Base-by-base conservation (phyloP, 768 basidiomycete species). In the Crassisporium funariophilum region DNA sequence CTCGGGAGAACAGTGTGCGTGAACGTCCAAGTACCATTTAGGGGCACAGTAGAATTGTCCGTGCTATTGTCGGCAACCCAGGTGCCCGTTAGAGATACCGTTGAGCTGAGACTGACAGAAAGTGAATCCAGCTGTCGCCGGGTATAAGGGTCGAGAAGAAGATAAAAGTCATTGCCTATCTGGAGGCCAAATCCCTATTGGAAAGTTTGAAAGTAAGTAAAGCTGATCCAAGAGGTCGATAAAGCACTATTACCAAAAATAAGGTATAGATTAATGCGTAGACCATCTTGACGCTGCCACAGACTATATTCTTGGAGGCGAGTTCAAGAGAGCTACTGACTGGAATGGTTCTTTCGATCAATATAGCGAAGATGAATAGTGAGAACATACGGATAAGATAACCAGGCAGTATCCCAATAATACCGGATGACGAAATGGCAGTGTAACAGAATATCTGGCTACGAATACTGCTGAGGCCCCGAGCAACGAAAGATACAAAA, bases 381-480 rank as follows among this genome's bases (percentile, higher is more conserved):
- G 34, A 31, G 35, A 9, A 69, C 84, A 48, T 61, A 89, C 89
- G 63, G 49, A 91, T 88, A 40, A 91, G 76, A 66, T 86, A 94
- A 1, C 90, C 92, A n/a, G 92, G 92, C 35, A 95, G 77, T 50
- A 95, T 92, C 27, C 89, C 83, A 23, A 95, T 88, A 45, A 95
- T 89, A 19, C 84, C 84, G 41, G 91, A 78, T 6, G 90, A 92
- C 1, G 93, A 93, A 48, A 95, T 87, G 3, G 94, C 88, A 2
- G 90, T 86, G 61, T 95, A 97, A 63, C 93, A 97, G 67, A 97
- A 95, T 40, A 88, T 76, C 39, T 84, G 77, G 40, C 75, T 79
- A 13, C 78, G 78, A 48, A 92, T 90, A 53, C 85, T 87, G 50
- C 90, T 87, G 24, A 97, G 69, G 7, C 84, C 92, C 35, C 93